Evolutionary conservation across 2,329 filamentous ascomycete species (phyloP), one percentile per base, ranked within the genome.

Genomic region (Claviceps pusilla): DNA sequence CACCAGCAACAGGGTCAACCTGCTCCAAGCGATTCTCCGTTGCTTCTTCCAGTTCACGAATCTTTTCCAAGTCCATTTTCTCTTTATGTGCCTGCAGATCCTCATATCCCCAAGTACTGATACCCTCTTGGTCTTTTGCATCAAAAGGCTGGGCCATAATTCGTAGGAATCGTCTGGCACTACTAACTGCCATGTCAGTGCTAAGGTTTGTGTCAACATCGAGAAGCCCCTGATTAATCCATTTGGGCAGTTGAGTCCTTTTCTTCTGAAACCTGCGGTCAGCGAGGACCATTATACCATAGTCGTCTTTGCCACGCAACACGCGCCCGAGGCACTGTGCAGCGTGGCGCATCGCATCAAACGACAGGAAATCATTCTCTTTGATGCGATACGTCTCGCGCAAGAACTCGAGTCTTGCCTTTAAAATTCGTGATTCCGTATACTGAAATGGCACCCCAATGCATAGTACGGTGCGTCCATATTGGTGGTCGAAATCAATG

Each of bases 401-500:
- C n/a, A 98, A 70, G 66, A 98, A 98, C 65, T 98, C 89, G 3
- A 98, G 79, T 2, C 93, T 82, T 0, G 93, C 93, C 72, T 97
- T 98, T 48, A 98, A 76, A 57, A 98, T 98, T 37, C 93, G 83
- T 0, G 90, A 97, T 67, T 98, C 93, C 2, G 94, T 98, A 72
- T 98, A 98, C 69, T 98, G 93, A 71, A 97, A 98, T 0, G 93
- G 93, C 1, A 97, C 91, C 46, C 93, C 93, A 60, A 98, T 96
- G 65, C 90, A 96, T 50, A 98, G 68, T 70, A 98, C 94, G 12
- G 91, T 93, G 54, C 93, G 86, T 43, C 93, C 93, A 67, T 96
- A 98, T 64, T 98, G 93, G 65, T 98, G 93, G 68, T 98, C 93
- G 64, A 98, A 98, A 80, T 98, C 93, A 61, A 98, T 97, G 50